These are phyloP conservation scores for Stylosanthes scabra DNA, from an alignment of 331 rosid genomes.

Conservation along the genomic window DNA sequence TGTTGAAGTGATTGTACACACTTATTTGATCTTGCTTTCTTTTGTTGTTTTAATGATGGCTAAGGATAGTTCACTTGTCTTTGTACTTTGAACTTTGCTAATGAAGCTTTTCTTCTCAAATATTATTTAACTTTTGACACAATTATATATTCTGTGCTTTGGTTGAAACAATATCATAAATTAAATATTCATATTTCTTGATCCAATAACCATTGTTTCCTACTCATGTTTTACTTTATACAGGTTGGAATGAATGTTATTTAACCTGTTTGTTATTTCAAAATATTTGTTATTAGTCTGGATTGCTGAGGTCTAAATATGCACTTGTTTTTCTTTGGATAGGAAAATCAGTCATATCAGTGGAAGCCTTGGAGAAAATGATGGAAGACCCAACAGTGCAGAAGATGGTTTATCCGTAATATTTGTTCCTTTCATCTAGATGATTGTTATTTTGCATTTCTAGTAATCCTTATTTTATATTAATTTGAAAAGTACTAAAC, in stretches of 20 bases:
- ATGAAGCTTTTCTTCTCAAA: constrained; percentile 23
- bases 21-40: constrained; percentile 18
- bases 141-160: constrained; percentile 17
- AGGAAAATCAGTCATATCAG: constrained; percentile 80
- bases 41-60: constrained; percentile 18
- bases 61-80: constrained; percentile 1
- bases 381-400: constrained; percentile 99
- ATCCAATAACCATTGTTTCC: constrained; percentile 26
- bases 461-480: not conserved
- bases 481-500: not conserved
- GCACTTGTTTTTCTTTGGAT: constrained; percentile 40
- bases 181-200: constrained; percentile 24
- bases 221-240: not conserved
- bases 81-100: constrained; percentile 12
- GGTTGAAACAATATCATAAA: constrained; percentile 28
- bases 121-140: constrained; percentile 17
- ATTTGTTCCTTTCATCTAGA: constrained; percentile 40
- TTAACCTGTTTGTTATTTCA: constrained; percentile 16
- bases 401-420: constrained; percentile 99
- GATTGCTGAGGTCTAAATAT: constrained; percentile 35
- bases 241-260: not conserved
- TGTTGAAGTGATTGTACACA: constrained; percentile 1
- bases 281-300: constrained; percentile 15
- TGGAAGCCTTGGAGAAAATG: constrained; percentile 99
- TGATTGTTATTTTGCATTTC: constrained; percentile 25